Evolutionary conservation across 768 basidiomycete genomes (phyloP).

Genomic region (Naganishia antarctica): DNA sequence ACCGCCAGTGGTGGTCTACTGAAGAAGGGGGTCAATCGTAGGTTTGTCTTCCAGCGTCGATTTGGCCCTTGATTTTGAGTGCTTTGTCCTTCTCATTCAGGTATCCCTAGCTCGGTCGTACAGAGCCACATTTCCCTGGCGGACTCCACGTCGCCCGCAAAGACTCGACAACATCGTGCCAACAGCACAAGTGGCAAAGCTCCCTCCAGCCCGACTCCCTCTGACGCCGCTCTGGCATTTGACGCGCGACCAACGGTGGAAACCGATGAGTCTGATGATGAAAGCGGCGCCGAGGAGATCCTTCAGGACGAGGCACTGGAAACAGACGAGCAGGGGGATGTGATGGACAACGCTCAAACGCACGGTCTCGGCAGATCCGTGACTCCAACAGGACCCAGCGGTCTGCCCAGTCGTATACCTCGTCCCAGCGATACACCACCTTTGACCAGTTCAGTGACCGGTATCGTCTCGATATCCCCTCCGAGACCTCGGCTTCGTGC

Average conservation of each 20-base stretch:
- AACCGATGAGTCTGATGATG: background rate
- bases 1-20: background rate
- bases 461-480: slow-evolving; percentile 9
- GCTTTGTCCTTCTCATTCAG: background rate
- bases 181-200: background rate
- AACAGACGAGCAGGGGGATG: background rate
- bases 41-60: background rate
- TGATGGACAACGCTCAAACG: background rate
- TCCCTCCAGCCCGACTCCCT: background rate
- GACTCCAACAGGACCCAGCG: background rate
- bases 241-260: background rate
- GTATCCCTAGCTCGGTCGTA: slow-evolving; percentile 14
- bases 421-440: background rate
- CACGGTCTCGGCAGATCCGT: background rate
- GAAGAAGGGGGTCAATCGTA: slow-evolving; percentile 14
- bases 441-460: background rate
- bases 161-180: slow-evolving; percentile 3
- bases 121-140: slow-evolving; percentile 13
- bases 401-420: slow-evolving; percentile 1
- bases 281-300: slow-evolving; percentile 5
- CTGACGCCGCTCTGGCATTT: background rate
- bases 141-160: slow-evolving; percentile 13
- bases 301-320: background rate
- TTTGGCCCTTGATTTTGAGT: background rate
- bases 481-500: slow-evolving; percentile 13